Base-by-base conservation (phyloP, 768 basidiomycete species). In the Chiua virens region DNA sequence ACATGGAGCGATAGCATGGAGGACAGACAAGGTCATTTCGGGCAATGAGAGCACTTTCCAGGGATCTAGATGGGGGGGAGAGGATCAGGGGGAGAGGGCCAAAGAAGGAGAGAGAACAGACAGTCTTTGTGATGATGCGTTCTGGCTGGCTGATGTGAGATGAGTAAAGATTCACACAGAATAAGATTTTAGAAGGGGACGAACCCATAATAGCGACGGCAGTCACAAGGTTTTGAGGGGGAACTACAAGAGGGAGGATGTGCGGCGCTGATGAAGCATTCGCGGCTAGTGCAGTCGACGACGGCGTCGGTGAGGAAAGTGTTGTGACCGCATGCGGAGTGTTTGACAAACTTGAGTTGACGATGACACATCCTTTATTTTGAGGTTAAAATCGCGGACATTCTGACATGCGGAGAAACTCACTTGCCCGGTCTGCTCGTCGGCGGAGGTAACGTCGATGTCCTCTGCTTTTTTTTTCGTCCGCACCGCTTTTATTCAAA, bases 341-440 rank as follows among this genome's bases (percentile, higher is more conserved):
- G 78, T 60, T 72, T 76, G 50, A 64, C 68, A 66, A 86, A 79
- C 57, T 69, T 73, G 60, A 87, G 78, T 45, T 71, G 73, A 56
- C 83, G 78, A 66, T 82, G 79, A 73, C 86, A 89, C 86, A 89
- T 88, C 58, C 63, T 50, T 46, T 47, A 40, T 42, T 47, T 30
- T 11, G 10, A 49, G 38, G 50, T 49, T 21, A 18, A 17, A 34
- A 34, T 34, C 34, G 7, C 15, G 34, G 34, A 34, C 34, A 34
- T 34, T 36, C 36, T 15, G 35, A 47, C 35, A 35, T 41, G 49
- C 32, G 44, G 30, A 49, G 43, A 47, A 47, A 50, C 44, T 23
- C 38, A 57, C 66, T 50, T 56, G 58, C 57, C 50, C 34, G 5
- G 34, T 57, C 21, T 35, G 37, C 50, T 65, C 57, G 73, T 79